Percentiles rank a stretch among this genome's conserved stretches.
Evolutionary conservation across 2,329 filamentous ascomycete genomes (phyloP).

Genomic region (Neonectria ditissima): DNA sequence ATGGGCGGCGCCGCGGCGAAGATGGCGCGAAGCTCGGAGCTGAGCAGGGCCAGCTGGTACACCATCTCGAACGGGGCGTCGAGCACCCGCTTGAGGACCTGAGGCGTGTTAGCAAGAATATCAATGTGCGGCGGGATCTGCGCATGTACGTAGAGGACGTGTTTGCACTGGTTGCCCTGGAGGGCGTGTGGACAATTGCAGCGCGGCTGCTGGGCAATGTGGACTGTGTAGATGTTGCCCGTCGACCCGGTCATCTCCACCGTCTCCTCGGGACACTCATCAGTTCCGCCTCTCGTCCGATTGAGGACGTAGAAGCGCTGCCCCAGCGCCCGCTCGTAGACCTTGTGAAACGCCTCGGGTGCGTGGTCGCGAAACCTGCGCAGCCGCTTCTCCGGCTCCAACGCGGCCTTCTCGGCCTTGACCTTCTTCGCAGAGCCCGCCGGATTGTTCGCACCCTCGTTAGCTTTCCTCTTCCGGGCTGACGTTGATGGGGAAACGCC

Average conservation of each 20-base stretch:
- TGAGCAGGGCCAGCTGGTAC: slow-evolving; percentile 72
- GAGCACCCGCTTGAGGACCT: slow-evolving; percentile 70
- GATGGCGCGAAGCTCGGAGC: slow-evolving; percentile 69
- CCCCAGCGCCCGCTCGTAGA: slow-evolving; percentile 55
- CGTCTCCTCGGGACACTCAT: slow-evolving; percentile 60
- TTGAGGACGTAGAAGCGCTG: slow-evolving; percentile 62
- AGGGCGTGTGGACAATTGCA: slow-evolving; percentile 68
- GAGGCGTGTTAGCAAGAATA: neutral
- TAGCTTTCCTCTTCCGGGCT: slow-evolving; percentile 36
- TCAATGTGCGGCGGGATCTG: rapidly evolving
- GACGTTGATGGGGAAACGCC: slow-evolving; percentile 14
- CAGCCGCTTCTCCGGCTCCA: slow-evolving; percentile 50
- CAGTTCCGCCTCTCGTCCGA: slow-evolving; percentile 51
- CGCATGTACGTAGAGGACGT: slow-evolving; percentile 66
- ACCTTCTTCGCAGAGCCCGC: slow-evolving; percentile 28
- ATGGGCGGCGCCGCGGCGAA: slow-evolving; percentile 66
- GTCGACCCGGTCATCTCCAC: slow-evolving; percentile 73
- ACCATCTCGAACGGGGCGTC: slow-evolving; percentile 66
- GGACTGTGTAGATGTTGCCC: slow-evolving; percentile 73
- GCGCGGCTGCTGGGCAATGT: slow-evolving; percentile 61
- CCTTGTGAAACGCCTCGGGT: slow-evolving; percentile 50
- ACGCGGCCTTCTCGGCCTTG: slow-evolving; percentile 20
- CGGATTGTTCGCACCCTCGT: neutral
- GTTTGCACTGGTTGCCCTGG: slow-evolving; percentile 72
- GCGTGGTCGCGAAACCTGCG: slow-evolving; percentile 50